Evolutionary conservation across 129 eudicot species (phyloP), one percentile per base, ranked within the genome.

Genomic region (Tanacetum coccineum): DNA sequence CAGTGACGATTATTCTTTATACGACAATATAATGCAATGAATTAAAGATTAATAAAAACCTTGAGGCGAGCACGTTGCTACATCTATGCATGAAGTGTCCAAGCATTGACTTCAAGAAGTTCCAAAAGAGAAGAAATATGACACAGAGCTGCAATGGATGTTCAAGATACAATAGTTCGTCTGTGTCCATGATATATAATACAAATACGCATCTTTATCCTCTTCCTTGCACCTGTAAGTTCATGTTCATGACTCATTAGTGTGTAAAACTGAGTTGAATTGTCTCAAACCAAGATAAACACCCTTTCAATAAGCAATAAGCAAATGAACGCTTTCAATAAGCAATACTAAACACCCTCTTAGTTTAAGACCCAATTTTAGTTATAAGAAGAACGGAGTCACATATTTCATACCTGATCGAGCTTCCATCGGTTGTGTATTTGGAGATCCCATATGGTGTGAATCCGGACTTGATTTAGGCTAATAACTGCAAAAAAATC

Each of bases 51-150:
- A 11, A 28, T 6, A 45, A 49, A 26, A 21, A 93, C 99, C 99
- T 93, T 93, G 53, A 93, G 80, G 17, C 99, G 95, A 66, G 99
- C 96, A 62, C 99, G 80, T 73, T 93, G 96, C 71, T 93, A 96
- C 99, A 89, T 93, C 71, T 93, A 86, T 30, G 92, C 90, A 75
- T 93, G 99, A 77, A 93, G 90, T 71, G 91, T 86, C 77, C 81
- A 84, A 61, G 78, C 88, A 75, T 70, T 75, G 30, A 93, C 62
- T 39, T 80, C 79, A 74, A 89, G 90, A 64, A 72, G 67, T 26
- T 82, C 85, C 81, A 93, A 28, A 59, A 93, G 71, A 30, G 96
- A 84, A 67, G 95, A 79, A 36, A 88, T 65, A 63, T 81, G 99
- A 22, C 99, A 95, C 18, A 93, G 62, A 74, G 96, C 99, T 58